Evolutionary conservation across 2,329 filamentous ascomycete species (phyloP).

Genomic region (Fusarium udum): DNA sequence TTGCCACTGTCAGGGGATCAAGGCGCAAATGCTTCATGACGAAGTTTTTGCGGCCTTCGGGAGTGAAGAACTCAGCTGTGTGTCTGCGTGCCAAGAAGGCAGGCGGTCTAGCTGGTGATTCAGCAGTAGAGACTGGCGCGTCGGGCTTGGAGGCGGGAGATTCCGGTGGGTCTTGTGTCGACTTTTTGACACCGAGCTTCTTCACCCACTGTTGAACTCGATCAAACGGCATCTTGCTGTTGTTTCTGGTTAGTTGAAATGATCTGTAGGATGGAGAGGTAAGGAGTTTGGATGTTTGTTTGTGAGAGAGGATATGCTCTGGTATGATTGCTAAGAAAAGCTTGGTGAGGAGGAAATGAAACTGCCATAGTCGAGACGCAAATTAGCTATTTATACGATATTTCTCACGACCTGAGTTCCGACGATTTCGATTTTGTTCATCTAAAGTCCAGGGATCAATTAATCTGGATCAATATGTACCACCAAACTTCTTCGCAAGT

Average conservation of each 20-base stretch:
- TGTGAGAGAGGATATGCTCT: not conserved
- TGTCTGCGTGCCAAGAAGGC: not conserved
- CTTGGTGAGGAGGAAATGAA: not conserved
- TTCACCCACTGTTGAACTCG: not conserved
- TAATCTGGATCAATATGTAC: not conserved
- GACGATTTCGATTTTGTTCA: fast-evolving
- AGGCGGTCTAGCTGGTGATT: not conserved
- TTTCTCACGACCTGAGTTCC: fast-evolving
- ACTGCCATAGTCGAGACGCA: not conserved
- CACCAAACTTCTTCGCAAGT: not conserved
- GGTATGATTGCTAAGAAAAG: not conserved
- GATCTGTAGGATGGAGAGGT: fast-evolving
- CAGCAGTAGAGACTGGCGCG: fast-evolving
- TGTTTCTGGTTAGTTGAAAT: fast-evolving
- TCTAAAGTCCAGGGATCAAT: not conserved
- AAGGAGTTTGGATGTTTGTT: fast-evolving
- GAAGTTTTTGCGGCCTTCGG: not conserved
- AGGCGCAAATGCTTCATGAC: not conserved
- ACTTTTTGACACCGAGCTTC: not conserved
- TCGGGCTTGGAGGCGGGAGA: fast-evolving
- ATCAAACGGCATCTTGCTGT: fast-evolving
- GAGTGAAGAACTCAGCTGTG: not conserved
- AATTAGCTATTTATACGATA: not conserved
- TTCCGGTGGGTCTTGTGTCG: not conserved
- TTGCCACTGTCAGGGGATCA: fast-evolving